phyloP scores from a whole-genome alignment of 202 grass and related monocot genomes.

The Alloteropsis angusta region DNA sequence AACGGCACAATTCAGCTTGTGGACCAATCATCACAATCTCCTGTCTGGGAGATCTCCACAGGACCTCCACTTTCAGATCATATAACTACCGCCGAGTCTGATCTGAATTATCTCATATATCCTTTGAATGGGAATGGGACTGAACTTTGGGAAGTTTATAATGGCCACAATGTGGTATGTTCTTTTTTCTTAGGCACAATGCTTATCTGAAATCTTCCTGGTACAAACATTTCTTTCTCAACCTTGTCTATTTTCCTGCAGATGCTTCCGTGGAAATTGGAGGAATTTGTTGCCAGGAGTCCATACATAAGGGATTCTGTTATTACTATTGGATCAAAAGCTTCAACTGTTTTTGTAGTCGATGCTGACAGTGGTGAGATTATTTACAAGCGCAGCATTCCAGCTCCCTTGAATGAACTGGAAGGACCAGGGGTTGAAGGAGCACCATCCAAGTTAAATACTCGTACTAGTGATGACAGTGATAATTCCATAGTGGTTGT shows the following conservation, averaged over 20 bases:
- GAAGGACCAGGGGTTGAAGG: slow-evolving; percentile 40
- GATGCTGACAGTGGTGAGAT: slow-evolving; percentile 67
- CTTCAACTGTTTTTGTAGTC: slow-evolving; percentile 63
- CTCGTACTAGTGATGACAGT: slow-evolving; percentile 25
- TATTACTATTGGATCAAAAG: slow-evolving; percentile 79
- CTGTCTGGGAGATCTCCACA: slow-evolving; percentile 59
- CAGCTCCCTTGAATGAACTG: slow-evolving; percentile 41
- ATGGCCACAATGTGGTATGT: slow-evolving; percentile 36
- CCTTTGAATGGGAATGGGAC: slow-evolving; percentile 30
- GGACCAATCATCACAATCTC: slow-evolving; percentile 33
- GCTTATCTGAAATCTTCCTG: neutral
- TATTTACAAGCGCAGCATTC: slow-evolving; percentile 57
- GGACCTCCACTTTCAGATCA: slow-evolving; percentile 46
- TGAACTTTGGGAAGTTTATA: slow-evolving; percentile 47
- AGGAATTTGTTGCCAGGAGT: slow-evolving; percentile 70
- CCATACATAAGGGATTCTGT: slow-evolving; percentile 70
- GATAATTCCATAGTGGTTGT: slow-evolving; percentile 61
- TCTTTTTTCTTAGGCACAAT: neutral
- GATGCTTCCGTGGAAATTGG: slow-evolving; percentile 70
- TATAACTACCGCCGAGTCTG: slow-evolving; percentile 10
- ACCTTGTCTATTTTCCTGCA: slow-evolving; percentile 24
- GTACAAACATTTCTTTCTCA: slow-evolving; percentile 13
- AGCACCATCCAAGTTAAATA: slow-evolving; percentile 54
- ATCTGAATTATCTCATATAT: slow-evolving; percentile 56
- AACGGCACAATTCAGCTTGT: slow-evolving; percentile 65